Base-by-base conservation (phyloP, 352 stramenopile genomes). In the Blastocystis sp. region DNA sequence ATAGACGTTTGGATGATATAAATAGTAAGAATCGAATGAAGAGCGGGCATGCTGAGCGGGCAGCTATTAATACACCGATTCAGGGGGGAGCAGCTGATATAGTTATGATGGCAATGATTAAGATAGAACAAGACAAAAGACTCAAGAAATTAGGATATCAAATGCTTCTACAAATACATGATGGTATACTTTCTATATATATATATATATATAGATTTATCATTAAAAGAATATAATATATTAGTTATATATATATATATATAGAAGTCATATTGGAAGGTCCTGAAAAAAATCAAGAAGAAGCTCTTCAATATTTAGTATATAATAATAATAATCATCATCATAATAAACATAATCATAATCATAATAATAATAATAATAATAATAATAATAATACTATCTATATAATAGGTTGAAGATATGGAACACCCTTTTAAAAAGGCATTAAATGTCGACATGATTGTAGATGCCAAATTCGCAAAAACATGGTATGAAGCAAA, bases 401-500 rank as follows among this genome's bases (percentile, higher is more conserved):
- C 83, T 47, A 55, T 72, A 6, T 75, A 80, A 57, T 78, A 86
- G 25, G 44, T 93, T 4, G 57, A 91, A 39, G 81, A 88, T 46
- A 99, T 99, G 91, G 80, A 97, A 72, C 72, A 94, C 47, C 91
- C 91, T 27, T 96, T 94, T 69, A 77, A 93, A 49, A 69, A 82
- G 18, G 73, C 75, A 24, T 66, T 88, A n/a, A 76, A 75, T 0
- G 80, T 91, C 4, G 80, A 84, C 19, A 71, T 94, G 30, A 73
- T 85, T 35, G 84, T 93, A 18, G 84, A 94, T 64, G 82, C 82
- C 30, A 89, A 94, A 13, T 84, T 85, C 5, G 80, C 90, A 24
- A 83, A 94, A 36, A 95, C 83, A 55, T 98, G 91, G 91, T 97
- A 97, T 73, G 91, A 97, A 70, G 91, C 88, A 13, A 98, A 98